Evolutionary conservation across 371 early-diverging fungal species (phyloP).

Genomic region (Mortierella sp.): DNA sequence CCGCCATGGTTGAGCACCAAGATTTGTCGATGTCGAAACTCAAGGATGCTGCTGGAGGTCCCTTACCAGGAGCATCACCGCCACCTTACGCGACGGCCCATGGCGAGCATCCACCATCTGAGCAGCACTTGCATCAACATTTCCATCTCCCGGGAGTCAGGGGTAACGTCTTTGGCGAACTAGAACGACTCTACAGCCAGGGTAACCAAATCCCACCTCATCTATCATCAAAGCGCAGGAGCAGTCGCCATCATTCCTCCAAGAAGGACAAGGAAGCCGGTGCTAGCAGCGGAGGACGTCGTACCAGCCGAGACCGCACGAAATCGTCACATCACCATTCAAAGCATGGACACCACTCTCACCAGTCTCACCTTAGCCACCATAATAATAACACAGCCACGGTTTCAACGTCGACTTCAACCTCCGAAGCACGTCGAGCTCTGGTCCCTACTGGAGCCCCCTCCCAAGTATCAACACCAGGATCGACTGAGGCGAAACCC

Average conservation of each 20-base stretch:
- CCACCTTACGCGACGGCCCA: conserved; percentile 48
- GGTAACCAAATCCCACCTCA: conserved; percentile 15
- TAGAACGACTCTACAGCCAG: conserved; percentile 40
- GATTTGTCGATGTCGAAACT: not conserved
- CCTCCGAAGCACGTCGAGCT: conserved; percentile 37
- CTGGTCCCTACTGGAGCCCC: not conserved
- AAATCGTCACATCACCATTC: conserved; percentile 11
- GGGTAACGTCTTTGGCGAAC: conserved; percentile 54
- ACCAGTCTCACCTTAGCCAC: conserved; percentile 11
- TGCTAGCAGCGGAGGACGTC: not conserved
- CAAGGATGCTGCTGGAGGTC: conserved; percentile 5
- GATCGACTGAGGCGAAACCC: not conserved
- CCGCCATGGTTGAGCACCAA: not conserved
- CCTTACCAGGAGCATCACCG: conserved; percentile 27
- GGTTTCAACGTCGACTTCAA: conserved; percentile 54
- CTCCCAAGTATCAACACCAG: not conserved
- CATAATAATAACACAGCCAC: conserved; percentile 20
- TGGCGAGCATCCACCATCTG: conserved; percentile 19
- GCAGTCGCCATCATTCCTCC: conserved; percentile 21
- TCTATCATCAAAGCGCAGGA: not conserved
- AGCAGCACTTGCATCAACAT: conserved; percentile 49
- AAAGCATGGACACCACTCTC: conserved; percentile 13
- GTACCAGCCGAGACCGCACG: conserved; percentile 19
- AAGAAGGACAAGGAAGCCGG: conserved; percentile 30
- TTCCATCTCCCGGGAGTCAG: conserved; percentile 46